Evolutionary conservation across 805 yeast genomes (phyloP).

Genomic region (Candida oleophila): DNA sequence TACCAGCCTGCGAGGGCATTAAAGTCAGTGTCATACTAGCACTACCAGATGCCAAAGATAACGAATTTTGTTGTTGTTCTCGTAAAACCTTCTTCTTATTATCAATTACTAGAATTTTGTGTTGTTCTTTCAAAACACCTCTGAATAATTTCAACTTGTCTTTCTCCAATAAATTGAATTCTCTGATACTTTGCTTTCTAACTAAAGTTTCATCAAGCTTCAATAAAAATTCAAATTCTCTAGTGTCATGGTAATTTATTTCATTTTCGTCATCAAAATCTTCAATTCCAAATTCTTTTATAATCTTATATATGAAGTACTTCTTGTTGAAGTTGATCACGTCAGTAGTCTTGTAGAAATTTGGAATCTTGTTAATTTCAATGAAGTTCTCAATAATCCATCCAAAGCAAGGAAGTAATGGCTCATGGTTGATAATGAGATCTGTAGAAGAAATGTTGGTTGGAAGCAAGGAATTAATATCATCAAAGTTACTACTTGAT

Average conservation of each 20-base stretch:
- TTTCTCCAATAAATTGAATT: conserved; percentile 26
- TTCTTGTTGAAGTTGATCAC: conserved; percentile 82
- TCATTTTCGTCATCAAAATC: conserved; percentile 26
- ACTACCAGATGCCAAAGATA: background rate
- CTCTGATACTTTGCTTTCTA: conserved; percentile 32
- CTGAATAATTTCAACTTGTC: conserved; percentile 28
- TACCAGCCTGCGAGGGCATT: conserved; percentile 7
- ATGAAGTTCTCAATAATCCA: conserved; percentile 83
- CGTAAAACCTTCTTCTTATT: conserved; percentile 29
- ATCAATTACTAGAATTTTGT: conserved; percentile 28
- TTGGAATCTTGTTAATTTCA: conserved; percentile 65
- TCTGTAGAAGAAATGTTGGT: conserved; percentile 21
- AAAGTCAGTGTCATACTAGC: background rate
- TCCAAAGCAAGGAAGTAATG: conserved; percentile 82
- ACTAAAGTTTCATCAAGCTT: conserved; percentile 40
- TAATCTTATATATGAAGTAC: conserved; percentile 36
- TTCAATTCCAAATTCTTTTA: conserved; percentile 39
- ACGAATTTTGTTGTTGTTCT: conserved; percentile 10
- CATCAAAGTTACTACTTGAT: conserved; percentile 18
- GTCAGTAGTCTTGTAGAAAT: conserved; percentile 62
- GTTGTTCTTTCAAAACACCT: conserved; percentile 30
- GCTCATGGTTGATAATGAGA: conserved; percentile 34
- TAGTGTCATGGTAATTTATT: conserved; percentile 28
- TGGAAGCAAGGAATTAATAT: conserved; percentile 32
- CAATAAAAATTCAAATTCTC: conserved; percentile 53